Evolutionary conservation across 352 stramenopile genomes (phyloP), one percentile per base, ranked within the genome.

Genomic region (Phytophthora brassicae): DNA sequence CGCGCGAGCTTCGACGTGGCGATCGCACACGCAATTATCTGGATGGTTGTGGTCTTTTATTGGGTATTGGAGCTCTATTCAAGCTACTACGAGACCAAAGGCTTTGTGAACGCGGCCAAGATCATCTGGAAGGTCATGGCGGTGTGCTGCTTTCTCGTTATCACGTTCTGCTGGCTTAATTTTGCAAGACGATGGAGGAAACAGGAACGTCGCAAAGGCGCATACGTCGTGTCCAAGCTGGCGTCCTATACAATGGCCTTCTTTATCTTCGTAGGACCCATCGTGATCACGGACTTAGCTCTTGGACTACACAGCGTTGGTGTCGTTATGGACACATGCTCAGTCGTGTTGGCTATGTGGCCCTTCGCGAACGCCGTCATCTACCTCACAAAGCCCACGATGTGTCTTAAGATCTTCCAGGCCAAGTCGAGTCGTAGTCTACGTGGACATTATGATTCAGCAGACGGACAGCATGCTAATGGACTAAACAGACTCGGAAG

Each of bases 71-170:
- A 91, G 48, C 62, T 92, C 9, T 92, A 90, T 52, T 76, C 80
- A 17, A 72, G 69, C 24, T 89, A 90, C 62, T 86, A 88, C 50
- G 36, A 75, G 23, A 77, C 67, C 20, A 58, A 58, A 8, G 24
- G 55, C 11, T 80, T 84, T 46, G 59, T 76, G 26, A 54, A 82
- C 31, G 69, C 79, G 2, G 86, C 79, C 9, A 83, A 81, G 57
- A 72, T 92, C 33, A 72, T 93, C 53, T 95, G 86, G 86, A 89
- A 90, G 48, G 52, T 75, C 35, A 74, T 92, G 58, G 84, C 80
- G 0, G 50, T 77, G 2, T 29, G 73, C 2, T 88, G 78, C 24
- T 88, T 89, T 20, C n/a, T 86, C 9, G 60, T 86, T 47, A 85
- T 91, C 11, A 75, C 61, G 8, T 67, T 72, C 24, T 82, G 76